Evolutionary conservation across 139 green algal species (phyloP), one percentile per base, ranked within the genome.

Genomic region (Pseudopediastrum boryanum): DNA sequence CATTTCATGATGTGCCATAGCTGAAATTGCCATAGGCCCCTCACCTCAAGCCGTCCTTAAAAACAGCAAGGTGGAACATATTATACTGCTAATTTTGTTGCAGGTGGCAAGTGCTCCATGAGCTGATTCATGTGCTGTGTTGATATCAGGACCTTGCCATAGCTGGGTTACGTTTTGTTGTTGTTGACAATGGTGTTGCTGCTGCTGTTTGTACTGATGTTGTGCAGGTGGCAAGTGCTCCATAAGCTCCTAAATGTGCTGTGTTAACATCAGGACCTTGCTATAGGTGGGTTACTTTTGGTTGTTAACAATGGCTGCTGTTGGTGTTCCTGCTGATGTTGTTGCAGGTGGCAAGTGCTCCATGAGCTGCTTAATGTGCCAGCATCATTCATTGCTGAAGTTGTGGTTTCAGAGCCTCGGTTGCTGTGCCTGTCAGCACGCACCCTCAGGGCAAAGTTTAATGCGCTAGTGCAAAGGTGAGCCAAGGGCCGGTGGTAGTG

Each of bases 311-410:
- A 65, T 77, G 70, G 13, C 29, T 70, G 31, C 13, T 81, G 44
- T n/a, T 66, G 23, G 27, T 36, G n/a, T n/a, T n/a, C n/a, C n/a
- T n/a, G n/a, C n/a, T n/a, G n/a, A n/a, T 73, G 39, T 48, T 7
- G 46, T 1, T 62, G 41, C 73, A 80, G 73, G 59, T 81, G 71
- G 41, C 76, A 44, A 13, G n/a, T 44, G 43, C 52, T 86, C 54
- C 56, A 48, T 23, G 19, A 46, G 71, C 76, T 86, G 43, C 68
- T 83, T 44, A 70, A 23, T n/a, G 67, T 87, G 27, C 83, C 83
- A 25, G 64, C 65, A 33, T 65, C 74, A 10, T 87, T 87, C 50
- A 36, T 87, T 39, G 65, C 71, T 21, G 83, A 87, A 73, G 77
- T 87, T 35, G 51, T 84, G 23, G 19, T 64, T 27, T 29, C 63